Evolutionary conservation across 257 asterid species (phyloP), one percentile per base, ranked within the genome.

Genomic region (Salvia miltiorrhiza): DNA sequence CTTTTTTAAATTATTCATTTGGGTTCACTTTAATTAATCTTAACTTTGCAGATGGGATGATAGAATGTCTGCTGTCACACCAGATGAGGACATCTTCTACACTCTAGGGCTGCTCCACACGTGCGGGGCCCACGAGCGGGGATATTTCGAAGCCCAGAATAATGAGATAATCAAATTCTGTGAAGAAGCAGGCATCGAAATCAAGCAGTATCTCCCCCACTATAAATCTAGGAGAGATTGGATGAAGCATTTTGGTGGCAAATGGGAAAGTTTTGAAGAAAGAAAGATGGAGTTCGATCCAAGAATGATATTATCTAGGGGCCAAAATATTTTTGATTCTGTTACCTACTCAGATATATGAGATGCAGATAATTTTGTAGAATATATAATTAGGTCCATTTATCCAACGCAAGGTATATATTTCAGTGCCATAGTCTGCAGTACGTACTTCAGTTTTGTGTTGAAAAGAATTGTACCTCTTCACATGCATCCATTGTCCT

Each of bases 121-220:
- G 8, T 65, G 77, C 35, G 56, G 75, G 68, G 14, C 70, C 24
- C n/a, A 72, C n/a, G 82, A 73, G 65, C 17, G 7, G 30, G 41
- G 44, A 39, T 45, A 12, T 9, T 73, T 73, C 28, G 83, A 80
- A 20, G n/a, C 63, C 4, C 67, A 76, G 43, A 85, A 82, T 56
- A 65, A 70, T 7, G 81, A 78, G 9, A 85, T 82, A 12, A 53
- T 82, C 1, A 70, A 63, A 9, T 82, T 37, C n/a, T 85, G 80
- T 72, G 84, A 76, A 16, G 48, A 56, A 24, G 53, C 60, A 54
- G 86, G 77, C 6, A 73, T 82, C 16, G 39, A 78, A 40, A 75
- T 78, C 28, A 82, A 80, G 56, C 90, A 85, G 21, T 85, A 82
- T 74, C 84, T 82, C 39, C 90, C 90, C 5, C 77, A 82, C 65